phyloP scores from a whole-genome alignment of 139 green algal species.

The Chlamydomonas sp. region DNA sequence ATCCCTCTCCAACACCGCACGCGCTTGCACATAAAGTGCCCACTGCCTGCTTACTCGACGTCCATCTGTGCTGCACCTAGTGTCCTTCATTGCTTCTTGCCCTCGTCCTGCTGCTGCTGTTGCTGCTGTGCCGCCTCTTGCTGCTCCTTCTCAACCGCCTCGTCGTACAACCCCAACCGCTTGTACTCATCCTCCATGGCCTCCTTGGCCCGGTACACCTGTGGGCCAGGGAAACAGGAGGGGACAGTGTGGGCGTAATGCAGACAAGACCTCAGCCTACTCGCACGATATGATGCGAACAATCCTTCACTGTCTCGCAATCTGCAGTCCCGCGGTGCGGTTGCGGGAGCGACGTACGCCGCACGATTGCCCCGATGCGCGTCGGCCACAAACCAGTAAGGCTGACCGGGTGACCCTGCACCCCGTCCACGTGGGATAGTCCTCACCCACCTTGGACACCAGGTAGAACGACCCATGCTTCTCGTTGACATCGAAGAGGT shows the following conservation, averaged over 20 bases:
- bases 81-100: background rate
- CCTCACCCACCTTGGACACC: conserved; percentile 69
- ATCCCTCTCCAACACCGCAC: too few species aligned
- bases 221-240: background rate
- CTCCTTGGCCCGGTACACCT: conserved; percentile 73
- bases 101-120: conserved; percentile 30
- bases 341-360: background rate
- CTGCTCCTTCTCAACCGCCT: background rate
- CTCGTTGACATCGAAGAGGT: conserved; percentile 88
- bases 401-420: too few species aligned
- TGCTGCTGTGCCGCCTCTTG: background rate
- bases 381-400: too few species aligned
- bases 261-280: too few species aligned
- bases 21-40: too few species aligned
- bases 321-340: background rate
- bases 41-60: too few species aligned
- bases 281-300: too few species aligned
- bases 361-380: too few species aligned
- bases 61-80: too few species aligned
- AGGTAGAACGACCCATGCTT: conserved; percentile 92
- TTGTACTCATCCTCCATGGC: conserved; percentile 53
- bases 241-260: too few species aligned
- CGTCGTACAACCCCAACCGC: conserved; percentile 4
- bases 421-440: too few species aligned
- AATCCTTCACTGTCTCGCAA: too few species aligned